Evolutionary conservation across 2,329 filamentous ascomycete species (phyloP), one percentile per base, ranked within the genome.

Genomic region (Ramularia collo-cygni): DNA sequence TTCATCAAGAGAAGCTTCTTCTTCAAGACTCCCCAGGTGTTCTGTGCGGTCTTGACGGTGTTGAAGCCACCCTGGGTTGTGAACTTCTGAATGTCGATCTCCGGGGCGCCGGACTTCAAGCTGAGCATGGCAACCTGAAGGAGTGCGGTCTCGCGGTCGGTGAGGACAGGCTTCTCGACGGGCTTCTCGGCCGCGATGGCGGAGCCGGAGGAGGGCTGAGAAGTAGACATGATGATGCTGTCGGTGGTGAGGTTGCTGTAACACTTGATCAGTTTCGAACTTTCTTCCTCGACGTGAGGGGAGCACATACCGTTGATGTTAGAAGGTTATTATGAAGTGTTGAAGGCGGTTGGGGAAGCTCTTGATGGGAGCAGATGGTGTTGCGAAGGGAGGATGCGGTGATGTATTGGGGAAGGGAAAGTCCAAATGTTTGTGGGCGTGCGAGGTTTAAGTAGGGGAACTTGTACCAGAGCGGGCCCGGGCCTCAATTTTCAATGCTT

Each of bases 1-100:
- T n/a, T n/a, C n/a, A n/a, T n/a, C 42, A 14, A 52, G 14, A 6
- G 35, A 30, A 63, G 40, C 52, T 62, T 61, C 50, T 56, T 58
- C 53, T 61, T 61, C 44, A 62, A 51, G 3, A 37, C 39, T 34
- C 50, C 56, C 60, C 60, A 63, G n/a, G 50, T 55, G 52, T 63
- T 63, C 40, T 43, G 36, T 3, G 53, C 46, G 9, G 56, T 60
- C 47, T 60, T 61, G 15, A 34, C 3, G 16, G 55, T 57, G 37
- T 57, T 57, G 52, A 61, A 61, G 3, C 42, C 54, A 26, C 40
- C 57, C 16, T 40, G 31, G 29, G 46, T 42, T 9, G 31, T 35
- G 36, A 62, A 47, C 43, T 54, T 56, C 8, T 54, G 44, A 29
- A 59, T 53, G 48, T 63, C 59, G 46, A 62, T 41, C 17, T 63